These are phyloP conservation scores for Fusarium graminum DNA, from an alignment of 2,329 filamentous ascomycete genomes.

Conservation along the genomic window DNA sequence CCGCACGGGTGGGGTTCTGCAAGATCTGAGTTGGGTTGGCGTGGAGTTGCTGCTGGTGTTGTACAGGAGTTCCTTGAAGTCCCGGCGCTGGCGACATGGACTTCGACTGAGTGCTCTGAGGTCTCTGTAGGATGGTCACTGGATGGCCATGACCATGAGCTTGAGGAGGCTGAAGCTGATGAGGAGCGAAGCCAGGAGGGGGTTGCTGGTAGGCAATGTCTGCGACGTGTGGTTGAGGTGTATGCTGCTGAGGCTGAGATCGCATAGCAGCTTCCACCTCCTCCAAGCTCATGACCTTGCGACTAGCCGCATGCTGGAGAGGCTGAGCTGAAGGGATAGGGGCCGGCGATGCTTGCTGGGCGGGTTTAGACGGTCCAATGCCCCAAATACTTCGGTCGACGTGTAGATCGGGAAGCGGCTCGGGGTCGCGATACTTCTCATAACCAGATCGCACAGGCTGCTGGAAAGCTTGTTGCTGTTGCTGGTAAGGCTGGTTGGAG, in stretches of 20 bases:
- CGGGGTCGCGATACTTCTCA: slow-evolving; percentile 88
- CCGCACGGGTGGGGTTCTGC: slow-evolving; percentile 80
- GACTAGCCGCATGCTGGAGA: slow-evolving; percentile 55
- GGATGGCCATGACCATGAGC: slow-evolving; percentile 60
- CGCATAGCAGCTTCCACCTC: slow-evolving; percentile 97
- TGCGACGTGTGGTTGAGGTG: slow-evolving; percentile 50
- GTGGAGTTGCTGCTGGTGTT: slow-evolving; percentile 56
- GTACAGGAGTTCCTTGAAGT: slow-evolving; percentile 45
- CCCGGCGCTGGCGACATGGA: slow-evolving; percentile 56
- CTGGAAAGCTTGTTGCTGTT: slow-evolving; percentile 46
- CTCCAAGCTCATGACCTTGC: slow-evolving; percentile 94
- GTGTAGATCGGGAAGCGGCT: slow-evolving; percentile 89
- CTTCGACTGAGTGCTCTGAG: slow-evolving; percentile 59
- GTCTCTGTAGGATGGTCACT: slow-evolving; percentile 68
- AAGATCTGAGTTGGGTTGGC: slow-evolving; percentile 79
- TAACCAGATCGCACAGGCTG: slow-evolving; percentile 85
- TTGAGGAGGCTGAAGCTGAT: slow-evolving; percentile 53
- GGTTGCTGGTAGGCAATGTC: slow-evolving; percentile 51
- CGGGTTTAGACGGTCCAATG: slow-evolving; percentile 68
- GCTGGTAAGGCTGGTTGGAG: slow-evolving; percentile 40
- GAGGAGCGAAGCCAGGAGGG: slow-evolving; percentile 43
- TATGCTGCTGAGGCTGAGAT: slow-evolving; percentile 70
- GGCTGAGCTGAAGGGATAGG: slow-evolving; percentile 40
- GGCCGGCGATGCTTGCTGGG: slow-evolving; percentile 52
- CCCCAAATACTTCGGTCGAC: slow-evolving; percentile 96